Conservation (phyloP, 2,329 filamentous ascomycete genomes). For the Fusarium sp. region DNA sequence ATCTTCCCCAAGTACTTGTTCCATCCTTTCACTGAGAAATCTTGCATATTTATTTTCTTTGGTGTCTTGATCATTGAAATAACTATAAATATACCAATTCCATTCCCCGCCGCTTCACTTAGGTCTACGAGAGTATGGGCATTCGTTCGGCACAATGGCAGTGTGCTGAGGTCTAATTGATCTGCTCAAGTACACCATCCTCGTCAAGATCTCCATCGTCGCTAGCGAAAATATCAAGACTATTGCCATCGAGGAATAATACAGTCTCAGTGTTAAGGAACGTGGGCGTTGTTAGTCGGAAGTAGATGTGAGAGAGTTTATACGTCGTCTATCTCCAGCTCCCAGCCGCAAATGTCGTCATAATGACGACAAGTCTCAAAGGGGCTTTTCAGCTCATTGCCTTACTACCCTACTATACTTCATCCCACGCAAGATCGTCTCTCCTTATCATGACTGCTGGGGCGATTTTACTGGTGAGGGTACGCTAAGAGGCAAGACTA, state of each 20-base stretch:
- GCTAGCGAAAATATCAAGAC: accelerated
- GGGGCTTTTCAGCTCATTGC: no score
- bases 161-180: accelerated
- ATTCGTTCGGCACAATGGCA: not conserved
- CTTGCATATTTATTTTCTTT: not conserved
- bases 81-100: accelerated
- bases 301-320: not conserved
- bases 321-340: not conserved
- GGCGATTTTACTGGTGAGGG: accelerated
- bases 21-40: not conserved
- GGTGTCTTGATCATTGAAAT: not conserved
- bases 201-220: not conserved
- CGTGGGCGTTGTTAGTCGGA: not conserved
- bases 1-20: no score
- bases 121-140: no score
- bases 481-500: not conserved
- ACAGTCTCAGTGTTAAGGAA: not conserved
- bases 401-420: not conserved
- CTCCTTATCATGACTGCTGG: accelerated
- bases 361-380: not conserved
- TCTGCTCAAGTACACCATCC: accelerated
- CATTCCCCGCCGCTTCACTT: accelerated
- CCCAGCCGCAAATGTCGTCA: accelerated
- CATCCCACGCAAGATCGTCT: accelerated
- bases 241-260: no score